Base-by-base conservation (phyloP, 2,329 filamentous ascomycete species). In the Alternaria incomplexa region DNA sequence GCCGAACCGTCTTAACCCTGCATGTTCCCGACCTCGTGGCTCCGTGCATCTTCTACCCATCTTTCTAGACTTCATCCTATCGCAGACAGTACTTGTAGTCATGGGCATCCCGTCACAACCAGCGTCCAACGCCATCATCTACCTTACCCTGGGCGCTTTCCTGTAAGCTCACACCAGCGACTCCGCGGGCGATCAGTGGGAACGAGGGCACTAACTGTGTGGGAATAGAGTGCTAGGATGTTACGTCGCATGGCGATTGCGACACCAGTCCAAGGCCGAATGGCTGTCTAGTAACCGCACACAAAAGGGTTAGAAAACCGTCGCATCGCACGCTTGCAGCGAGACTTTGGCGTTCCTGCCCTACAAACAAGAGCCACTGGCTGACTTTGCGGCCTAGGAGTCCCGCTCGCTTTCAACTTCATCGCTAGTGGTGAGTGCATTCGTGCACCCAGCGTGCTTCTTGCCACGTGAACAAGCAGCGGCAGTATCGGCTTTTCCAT, bases 351-450 rank as follows among this genome's bases (percentile, higher is more conserved):
- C 25, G 46, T 62, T 54, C 23, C 28, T 23, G 40, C n/a, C 17
- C 52, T 36, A 40, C 36, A 40, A 40, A 40, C 36, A 40, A 40
- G 36, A 40, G 36, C 36, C 10, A 11, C 20, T n/a, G 26, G 56
- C 66, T 71, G 63, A 81, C 74, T 47, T 22, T 57, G 30, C 63
- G 23, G 25, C 20, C 22, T 74, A 96, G 92, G 91, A 69, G 83
- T 93, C 69, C 92, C 92, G 72, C 84, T 96, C 81, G 91, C 92
- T 80, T 85, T 96, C 78, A 96, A 96, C 83, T 96, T 96, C 84
- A 92, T 96, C 83, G 92, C 92, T 80, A 93, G 92, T 84, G 91
- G 92, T 96, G 89, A 95, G 92, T 95, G 81, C 75, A 80, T 65
- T 61, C 64, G 64, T 69, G 79, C 78, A 77, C 75, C 74, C 60